A percentile compares a stretch with the other conserved stretches of the same genome.
These are phyloP conservation scores for Phanerochaete sordida DNA, from an alignment of 768 basidiomycete genomes.

Conservation along the genomic window DNA sequence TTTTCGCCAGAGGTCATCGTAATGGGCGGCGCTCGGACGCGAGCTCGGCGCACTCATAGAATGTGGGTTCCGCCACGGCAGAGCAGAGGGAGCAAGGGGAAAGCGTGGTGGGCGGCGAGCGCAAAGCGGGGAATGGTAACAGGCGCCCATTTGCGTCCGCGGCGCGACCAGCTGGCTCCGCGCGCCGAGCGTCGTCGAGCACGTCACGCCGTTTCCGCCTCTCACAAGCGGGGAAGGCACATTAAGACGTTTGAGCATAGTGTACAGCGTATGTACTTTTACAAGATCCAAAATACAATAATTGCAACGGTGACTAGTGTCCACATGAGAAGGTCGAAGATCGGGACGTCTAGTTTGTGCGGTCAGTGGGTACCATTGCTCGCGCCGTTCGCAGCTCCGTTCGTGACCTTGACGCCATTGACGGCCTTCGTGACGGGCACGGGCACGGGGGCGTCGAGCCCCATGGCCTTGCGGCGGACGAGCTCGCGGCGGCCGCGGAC, in stretches of 20 bases:
- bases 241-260: not conserved
- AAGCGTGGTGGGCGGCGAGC: not conserved
- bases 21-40: not conserved
- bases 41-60: not conserved
- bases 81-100: not conserved
- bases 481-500: conserved; percentile 71
- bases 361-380: not conserved
- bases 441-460: conserved; percentile 8
- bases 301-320: not conserved
- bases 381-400: not conserved
- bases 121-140: not conserved
- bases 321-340: not conserved
- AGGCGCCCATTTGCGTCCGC: not conserved
- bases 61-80: not conserved
- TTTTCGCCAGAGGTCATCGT: not conserved
- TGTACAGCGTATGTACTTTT: not conserved
- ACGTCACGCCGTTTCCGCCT: too few species aligned
- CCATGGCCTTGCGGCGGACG: conserved; percentile 32
- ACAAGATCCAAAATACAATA: not conserved
- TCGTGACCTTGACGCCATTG: conserved; percentile 5
- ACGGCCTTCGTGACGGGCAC: conserved; percentile 5
- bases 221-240: too few species aligned
- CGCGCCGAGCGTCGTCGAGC: too few species aligned
- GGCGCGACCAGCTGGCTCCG: not conserved
- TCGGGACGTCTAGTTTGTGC: not conserved